Evolutionary conservation across 2,329 filamentous ascomycete genomes (phyloP).

Genomic region (Colletotrichum tropicicola): DNA sequence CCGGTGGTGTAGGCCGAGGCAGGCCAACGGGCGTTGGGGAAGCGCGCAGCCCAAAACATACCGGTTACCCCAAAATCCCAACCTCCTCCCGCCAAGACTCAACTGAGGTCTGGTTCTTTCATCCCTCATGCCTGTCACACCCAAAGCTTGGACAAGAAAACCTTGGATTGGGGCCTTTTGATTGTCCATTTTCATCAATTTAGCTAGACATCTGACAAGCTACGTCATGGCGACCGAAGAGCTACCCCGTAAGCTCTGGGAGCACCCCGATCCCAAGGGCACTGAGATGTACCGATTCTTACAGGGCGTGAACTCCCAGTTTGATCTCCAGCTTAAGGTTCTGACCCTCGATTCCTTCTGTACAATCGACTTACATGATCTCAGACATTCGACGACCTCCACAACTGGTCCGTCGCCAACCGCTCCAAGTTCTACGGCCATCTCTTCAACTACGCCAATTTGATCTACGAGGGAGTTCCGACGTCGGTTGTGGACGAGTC

Average conservation of each 20-base stretch:
- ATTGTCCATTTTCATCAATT: too few relatives aligned
- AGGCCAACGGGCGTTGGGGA: slow-evolving; percentile 19
- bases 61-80: neutral
- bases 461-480: slow-evolving; percentile 72
- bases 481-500: slow-evolving; percentile 72
- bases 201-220: too few relatives aligned
- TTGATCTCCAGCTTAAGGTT: slow-evolving; percentile 66
- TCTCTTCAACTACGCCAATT: slow-evolving; percentile 65
- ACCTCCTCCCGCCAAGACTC: neutral
- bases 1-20: slow-evolving; percentile 26
- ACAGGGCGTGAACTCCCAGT: slow-evolving; percentile 68
- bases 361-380: slow-evolving; percentile 11
- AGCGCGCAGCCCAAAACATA: neutral
- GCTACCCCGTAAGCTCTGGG: slow-evolving; percentile 72
- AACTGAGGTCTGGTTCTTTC: too few relatives aligned
- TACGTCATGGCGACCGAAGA: slow-evolving; percentile 42
- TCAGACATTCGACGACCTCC: slow-evolving; percentile 74
- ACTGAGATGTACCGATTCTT: slow-evolving; percentile 76
- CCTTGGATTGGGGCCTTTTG: neutral
- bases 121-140: too few relatives aligned
- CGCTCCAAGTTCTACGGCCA: slow-evolving; percentile 73
- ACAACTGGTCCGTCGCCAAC: slow-evolving; percentile 72
- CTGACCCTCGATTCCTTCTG: slow-evolving; percentile 19
- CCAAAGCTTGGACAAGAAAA: too few relatives aligned
- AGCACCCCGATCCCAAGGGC: slow-evolving; percentile 67